These are phyloP conservation scores for Platismatia glauca DNA, from an alignment of 495 filamentous ascomycete species.

Conservation along the genomic window DNA sequence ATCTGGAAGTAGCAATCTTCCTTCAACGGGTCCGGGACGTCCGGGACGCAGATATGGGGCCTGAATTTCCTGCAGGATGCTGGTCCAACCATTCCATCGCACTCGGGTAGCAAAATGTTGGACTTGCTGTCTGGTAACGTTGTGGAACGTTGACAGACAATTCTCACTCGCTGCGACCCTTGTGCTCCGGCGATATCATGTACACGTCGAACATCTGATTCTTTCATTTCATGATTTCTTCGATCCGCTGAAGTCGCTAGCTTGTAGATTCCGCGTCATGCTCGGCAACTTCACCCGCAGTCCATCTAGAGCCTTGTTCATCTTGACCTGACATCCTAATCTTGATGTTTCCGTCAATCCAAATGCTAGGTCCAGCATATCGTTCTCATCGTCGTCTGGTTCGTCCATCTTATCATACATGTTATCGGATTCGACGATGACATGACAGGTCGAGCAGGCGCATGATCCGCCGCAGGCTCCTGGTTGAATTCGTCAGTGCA, in stretches of 20 bases:
- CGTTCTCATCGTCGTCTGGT: slow-evolving; percentile 94
- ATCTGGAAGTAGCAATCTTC: neutral
- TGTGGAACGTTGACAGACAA: neutral
- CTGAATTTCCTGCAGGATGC: neutral
- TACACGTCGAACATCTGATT: neutral
- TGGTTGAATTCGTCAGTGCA: slow-evolving; percentile 23
- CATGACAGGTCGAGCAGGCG: slow-evolving; percentile 95
- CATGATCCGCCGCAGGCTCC: slow-evolving; percentile 92
- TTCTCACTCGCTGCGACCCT: neutral
- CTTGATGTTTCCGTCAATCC: slow-evolving; percentile 91
- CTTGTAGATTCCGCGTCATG: slow-evolving; percentile 95
- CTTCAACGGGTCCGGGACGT: neutral
- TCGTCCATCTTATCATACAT: slow-evolving; percentile 89
- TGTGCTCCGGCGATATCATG: neutral
- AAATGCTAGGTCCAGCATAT: slow-evolving; percentile 97
- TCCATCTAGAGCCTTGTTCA: slow-evolving; percentile 84
- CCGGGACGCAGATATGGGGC: neutral
- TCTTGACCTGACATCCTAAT: slow-evolving; percentile 88
- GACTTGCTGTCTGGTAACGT: neutral
- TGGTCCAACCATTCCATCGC: neutral
- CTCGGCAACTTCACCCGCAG: slow-evolving; percentile 72
- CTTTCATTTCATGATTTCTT: slow-evolving; percentile 28
- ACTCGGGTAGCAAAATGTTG: neutral
- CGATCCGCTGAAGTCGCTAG: slow-evolving; percentile 69
- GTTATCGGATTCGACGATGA: slow-evolving; percentile 76